Evolutionary conservation across 805 yeast species (phyloP).

Genomic region (Wickerhamomyces ciferrii): DNA sequence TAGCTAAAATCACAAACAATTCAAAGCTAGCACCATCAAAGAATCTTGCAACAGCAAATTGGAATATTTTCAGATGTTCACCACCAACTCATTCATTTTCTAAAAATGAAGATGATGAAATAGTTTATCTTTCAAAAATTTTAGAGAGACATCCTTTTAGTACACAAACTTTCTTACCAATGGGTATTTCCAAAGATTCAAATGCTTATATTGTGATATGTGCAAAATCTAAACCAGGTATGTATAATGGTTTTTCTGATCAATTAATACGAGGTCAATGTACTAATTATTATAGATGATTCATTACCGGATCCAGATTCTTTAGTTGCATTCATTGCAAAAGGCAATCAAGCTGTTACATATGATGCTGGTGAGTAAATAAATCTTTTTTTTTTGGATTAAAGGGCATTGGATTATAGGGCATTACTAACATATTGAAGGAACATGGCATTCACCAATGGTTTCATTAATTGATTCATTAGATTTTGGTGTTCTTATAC

Average conservation of each 20-base stretch:
- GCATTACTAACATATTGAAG: too few relatives aligned
- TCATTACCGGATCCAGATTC: slow-evolving; percentile 58
- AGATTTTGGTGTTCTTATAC: slow-evolving; percentile 86
- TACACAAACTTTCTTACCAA: slow-evolving; percentile 85
- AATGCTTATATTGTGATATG: slow-evolving; percentile 75
- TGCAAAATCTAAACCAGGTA: slow-evolving; percentile 37
- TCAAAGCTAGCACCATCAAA: slow-evolving; percentile 44
- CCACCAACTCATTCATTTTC: slow-evolving; percentile 58
- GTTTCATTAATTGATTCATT: slow-evolving; percentile 63
- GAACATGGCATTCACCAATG: slow-evolving; percentile 97
- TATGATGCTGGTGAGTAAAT: slow-evolving; percentile 56
- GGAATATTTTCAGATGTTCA: slow-evolving; percentile 80
- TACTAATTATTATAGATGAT: too few relatives aligned
- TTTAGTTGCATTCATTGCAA: slow-evolving; percentile 65
- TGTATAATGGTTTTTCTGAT: too few relatives aligned
- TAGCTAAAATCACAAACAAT: slow-evolving; percentile 59
- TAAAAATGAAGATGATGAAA: slow-evolving; percentile 5
- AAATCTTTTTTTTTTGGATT: too few relatives aligned
- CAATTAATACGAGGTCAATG: too few relatives aligned
- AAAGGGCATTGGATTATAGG: too few relatives aligned
- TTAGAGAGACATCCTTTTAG: slow-evolving; percentile 87
- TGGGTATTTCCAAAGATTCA: slow-evolving; percentile 59
- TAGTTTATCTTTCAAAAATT: slow-evolving; percentile 39
- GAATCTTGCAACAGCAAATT: slow-evolving; percentile 51
- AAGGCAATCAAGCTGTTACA: slow-evolving; percentile 85